Base-by-base conservation (phyloP, 2,329 filamentous ascomycete species). In the Fusarium heterosporum region DNA sequence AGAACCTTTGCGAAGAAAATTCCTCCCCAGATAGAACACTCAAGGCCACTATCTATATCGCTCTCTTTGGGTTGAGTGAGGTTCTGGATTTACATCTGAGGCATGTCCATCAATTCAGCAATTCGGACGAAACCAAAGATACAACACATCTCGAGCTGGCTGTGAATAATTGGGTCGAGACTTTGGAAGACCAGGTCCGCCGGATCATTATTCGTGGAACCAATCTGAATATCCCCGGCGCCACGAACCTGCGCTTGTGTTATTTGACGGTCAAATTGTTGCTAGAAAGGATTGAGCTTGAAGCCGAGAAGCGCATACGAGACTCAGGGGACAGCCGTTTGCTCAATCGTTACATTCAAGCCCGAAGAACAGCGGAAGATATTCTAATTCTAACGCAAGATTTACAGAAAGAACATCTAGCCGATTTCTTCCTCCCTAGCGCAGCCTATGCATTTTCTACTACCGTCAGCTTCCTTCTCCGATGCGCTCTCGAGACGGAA, bases 341-440 rank as follows among this genome's bases (percentile, higher is more conserved):
- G 16, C 51, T 74, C 4, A 75, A 73, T 46, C 72, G 73, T 4
- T 80, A 82, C 54, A 76, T 80, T 14, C 76, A 81, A 47, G 80
- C 81, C 1, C 77, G 82, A 2, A 72, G 79, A 12, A 79, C 80
- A 0, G 80, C 82, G 0, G 83, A 85, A 56, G 82, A 85, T 2
- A 84, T 86, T 16, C 77, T 85, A 0, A 73, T 81, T 6, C 68
- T 85, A 4, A 76, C 82, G 0, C 82, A 83, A 42, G 83, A 84
- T 43, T 70, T 86, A 0, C 73, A 77, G 6, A 75, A 77, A 6
- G 52, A 74, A 2, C 81, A 84, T 16, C 73, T 85, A 0, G 74
- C 76, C 4, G 84, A 82, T 46, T 86, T 84, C 57, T 86, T 83
- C 83, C 74, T 85, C 3, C 78, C 84, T 0, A 76, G 81, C 4